Evolutionary conservation across 345 rosid genomes (phyloP).

Genomic region (Dipteronia dyeriana): DNA sequence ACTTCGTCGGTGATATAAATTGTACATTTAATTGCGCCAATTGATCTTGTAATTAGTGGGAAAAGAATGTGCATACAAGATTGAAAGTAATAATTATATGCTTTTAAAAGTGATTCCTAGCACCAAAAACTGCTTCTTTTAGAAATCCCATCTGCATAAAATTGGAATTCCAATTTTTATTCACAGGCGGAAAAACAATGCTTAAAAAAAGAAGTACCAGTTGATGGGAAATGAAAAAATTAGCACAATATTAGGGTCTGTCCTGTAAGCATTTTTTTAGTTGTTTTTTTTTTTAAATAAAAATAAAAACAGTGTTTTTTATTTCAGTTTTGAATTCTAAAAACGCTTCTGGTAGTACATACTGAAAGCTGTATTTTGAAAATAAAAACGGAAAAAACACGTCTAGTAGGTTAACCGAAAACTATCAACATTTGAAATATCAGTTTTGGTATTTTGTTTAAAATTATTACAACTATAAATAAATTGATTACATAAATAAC

Average conservation of each 20-base stretch:
- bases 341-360: too few species aligned
- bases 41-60: conserved; percentile 13
- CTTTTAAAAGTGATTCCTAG: conserved; percentile 24
- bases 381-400: too few species aligned
- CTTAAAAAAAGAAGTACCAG: conserved; percentile 1
- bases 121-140: conserved; percentile 11
- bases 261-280: too few species aligned
- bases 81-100: conserved; percentile 18
- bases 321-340: too few species aligned
- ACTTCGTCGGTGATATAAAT: conserved; percentile 3
- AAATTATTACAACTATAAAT: too few species aligned
- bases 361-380: too few species aligned
- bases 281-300: too few species aligned
- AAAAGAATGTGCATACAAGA: conserved; percentile 11
- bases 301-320: too few species aligned
- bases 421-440: too few species aligned
- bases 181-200: neutral
- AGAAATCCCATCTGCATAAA: neutral
- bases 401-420: too few species aligned
- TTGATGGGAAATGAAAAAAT: conserved; percentile 8
- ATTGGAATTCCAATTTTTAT: conserved; percentile 12
- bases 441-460: too few species aligned
- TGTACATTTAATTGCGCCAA: neutral
- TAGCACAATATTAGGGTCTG: neutral
- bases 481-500: too few species aligned